These are phyloP conservation scores for Biscogniauxia marginata DNA, from an alignment of 2,329 filamentous ascomycete species.

Conservation along the genomic window DNA sequence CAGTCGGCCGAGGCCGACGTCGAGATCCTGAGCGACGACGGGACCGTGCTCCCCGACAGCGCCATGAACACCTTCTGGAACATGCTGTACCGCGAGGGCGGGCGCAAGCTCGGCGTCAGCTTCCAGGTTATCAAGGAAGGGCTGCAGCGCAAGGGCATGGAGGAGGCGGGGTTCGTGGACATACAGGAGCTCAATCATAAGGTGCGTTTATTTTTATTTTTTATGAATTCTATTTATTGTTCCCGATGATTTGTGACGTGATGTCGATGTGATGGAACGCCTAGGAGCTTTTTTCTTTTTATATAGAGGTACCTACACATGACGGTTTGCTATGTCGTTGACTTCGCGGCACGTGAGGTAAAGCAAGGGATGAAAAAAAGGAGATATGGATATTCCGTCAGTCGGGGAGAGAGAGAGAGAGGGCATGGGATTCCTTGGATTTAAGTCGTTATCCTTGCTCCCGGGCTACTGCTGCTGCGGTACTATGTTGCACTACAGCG, in stretches of 20 bases:
- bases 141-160: constrained; percentile 2
- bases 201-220: constrained; percentile 1
- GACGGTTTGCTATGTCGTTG: too few species aligned
- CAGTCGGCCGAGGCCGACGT: constrained; percentile 22
- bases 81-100: neutral
- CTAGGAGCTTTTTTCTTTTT: too few species aligned
- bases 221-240: neutral
- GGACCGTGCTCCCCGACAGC: constrained; percentile 16
- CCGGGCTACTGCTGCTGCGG: neutral
- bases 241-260: too few species aligned
- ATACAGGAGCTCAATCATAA: constrained; percentile 2
- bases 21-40: constrained; percentile 23
- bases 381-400: neutral
- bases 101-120: neutral
- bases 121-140: constrained; percentile 3
- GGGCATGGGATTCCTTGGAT: neutral
- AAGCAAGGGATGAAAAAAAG: neutral
- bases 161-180: constrained; percentile 5
- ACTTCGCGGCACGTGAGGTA: too few species aligned
- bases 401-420: neutral
- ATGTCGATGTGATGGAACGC: too few species aligned
- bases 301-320: too few species aligned
- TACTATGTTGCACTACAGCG: neutral
- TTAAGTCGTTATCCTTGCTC: neutral
- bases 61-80: constrained; percentile 6